Conservation (phyloP, 225 moss, liverwort and hornwort species). For the Physcomitrium patens region DNA sequence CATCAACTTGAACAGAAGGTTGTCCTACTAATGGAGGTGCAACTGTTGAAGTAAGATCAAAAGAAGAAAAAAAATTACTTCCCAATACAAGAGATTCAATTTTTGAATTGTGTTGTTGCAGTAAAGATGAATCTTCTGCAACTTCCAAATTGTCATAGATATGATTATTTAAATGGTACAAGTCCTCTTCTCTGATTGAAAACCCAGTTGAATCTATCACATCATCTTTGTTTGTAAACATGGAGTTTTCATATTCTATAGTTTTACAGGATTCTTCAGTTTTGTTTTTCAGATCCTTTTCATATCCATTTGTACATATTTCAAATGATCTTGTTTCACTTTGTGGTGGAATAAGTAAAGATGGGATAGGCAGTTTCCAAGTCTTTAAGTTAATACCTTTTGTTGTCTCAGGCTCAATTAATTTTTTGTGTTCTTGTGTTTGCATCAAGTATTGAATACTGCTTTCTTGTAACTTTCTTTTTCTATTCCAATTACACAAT, state of each 20-base stretch:
- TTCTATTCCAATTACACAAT: constrained; percentile 54
- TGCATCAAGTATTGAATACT: constrained; percentile 54
- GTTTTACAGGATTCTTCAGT: background rate
- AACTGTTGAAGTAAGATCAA: constrained; percentile 64
- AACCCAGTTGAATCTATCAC: background rate
- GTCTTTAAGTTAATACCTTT: constrained; percentile 36
- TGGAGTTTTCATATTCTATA: background rate
- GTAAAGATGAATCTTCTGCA: background rate
- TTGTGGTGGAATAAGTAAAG: background rate
- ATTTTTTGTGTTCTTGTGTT: constrained; percentile 39
- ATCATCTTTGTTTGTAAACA: background rate
- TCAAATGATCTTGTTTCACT: background rate
- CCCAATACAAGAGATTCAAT: background rate
- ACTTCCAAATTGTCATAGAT: background rate
- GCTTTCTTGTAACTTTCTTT: constrained; percentile 59
- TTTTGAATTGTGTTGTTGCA: background rate
- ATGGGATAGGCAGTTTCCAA: background rate
- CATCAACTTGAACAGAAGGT: constrained; percentile 75
- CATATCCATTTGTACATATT: background rate
- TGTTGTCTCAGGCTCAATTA: constrained; percentile 39
- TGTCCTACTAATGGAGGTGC: constrained; percentile 72
- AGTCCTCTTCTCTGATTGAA: background rate
- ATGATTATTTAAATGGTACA: background rate
- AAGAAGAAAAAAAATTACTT: constrained; percentile 39
- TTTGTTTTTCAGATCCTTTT: background rate